A percentile compares a stretch with the other conserved stretches of the same genome.
Conservation (phyloP, 1,284 basidiomycete genomes). For the Moniliophthora roreri region DNA sequence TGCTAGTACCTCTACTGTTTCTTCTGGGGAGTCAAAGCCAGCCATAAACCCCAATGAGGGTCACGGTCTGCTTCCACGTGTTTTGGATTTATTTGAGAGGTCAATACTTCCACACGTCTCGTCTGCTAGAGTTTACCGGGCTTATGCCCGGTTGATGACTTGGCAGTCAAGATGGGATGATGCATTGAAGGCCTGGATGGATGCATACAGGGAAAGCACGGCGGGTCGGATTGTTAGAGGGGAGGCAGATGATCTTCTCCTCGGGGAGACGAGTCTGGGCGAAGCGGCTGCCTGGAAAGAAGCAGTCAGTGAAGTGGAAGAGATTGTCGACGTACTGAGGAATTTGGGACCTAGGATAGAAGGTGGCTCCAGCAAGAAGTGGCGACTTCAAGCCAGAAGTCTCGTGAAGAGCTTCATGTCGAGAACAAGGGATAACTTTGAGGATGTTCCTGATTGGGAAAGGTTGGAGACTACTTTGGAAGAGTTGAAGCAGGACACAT, state of each 20-base stretch:
- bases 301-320: conserved; percentile 77
- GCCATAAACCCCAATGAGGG: conserved; percentile 59
- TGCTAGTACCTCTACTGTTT: conserved; percentile 13
- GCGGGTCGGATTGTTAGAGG: conserved; percentile 67
- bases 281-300: conserved; percentile 69
- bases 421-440: conserved; percentile 71
- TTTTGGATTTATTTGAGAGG: conserved; percentile 72
- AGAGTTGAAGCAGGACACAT: conserved; percentile 42
- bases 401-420: conserved; percentile 89
- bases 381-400: conserved; percentile 86
- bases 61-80: conserved; percentile 60
- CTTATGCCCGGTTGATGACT: conserved; percentile 78
- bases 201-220: conserved; percentile 77
- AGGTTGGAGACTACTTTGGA: conserved; percentile 61
- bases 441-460: conserved; percentile 85
- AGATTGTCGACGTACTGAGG: conserved; percentile 79
- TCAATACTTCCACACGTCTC: conserved; percentile 79
- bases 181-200: conserved; percentile 78
- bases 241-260: conserved; percentile 39
- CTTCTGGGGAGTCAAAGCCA: conserved; percentile 20
- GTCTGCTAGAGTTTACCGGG: conserved; percentile 71
- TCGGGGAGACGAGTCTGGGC: neutral
- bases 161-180: conserved; percentile 75
- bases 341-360: conserved; percentile 78
- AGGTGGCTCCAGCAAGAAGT: conserved; percentile 41